Base-by-base conservation (phyloP, 495 filamentous ascomycete species). In the Neurospora sp. region DNA sequence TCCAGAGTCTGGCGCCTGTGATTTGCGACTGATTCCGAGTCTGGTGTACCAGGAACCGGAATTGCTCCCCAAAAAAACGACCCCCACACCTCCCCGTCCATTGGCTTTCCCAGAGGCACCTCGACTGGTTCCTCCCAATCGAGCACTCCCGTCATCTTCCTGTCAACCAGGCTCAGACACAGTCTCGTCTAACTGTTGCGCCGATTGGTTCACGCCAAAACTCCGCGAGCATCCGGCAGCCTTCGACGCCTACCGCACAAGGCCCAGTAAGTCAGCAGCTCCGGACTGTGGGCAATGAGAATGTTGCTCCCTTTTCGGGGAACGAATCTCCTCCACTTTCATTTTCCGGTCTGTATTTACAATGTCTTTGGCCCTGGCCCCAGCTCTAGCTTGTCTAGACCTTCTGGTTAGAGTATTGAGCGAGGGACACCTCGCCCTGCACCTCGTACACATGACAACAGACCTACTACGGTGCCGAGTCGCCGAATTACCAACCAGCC, bases 1-100 rank as follows among this genome's bases (percentile, higher is more conserved):
- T 69, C 22, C 74, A 73, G 20, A 83, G 80, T 70, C 81, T 9
- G 42, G 42, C 42, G 18, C 42, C 46, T 12, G 4, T 5, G 10
- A 12, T 22, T 48, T 11, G 44, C 46, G 10, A 48, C n/a, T 48
- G 4, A 10, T 48, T 22, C 46, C n/a, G 46, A 48, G 46, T 12
- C 4, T 48, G 10, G n/a, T 12, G n/a, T 1, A 48, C 10, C 46
- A 22, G 4, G 46, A 5, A 48, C 9, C 9, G 46, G n/a, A 22
- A 22, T 48, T 48, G 3, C n/a, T 4, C 44, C 7, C n/a, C 9
- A 1, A 48, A n/a, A 5, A 41, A 41, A 41, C 14, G 5, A 0
- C 40, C 3, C 9, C n/a, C 44, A 48, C 2, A 22, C 20, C 20
- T 22, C 20, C 11, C 10, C 22, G 53, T 31, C 22, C 53, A 61